Percentiles rank a stretch among this genome's conserved stretches.
These are phyloP conservation scores for Eutrema heterophyllum DNA, from an alignment of 345 rosid genomes.

Conservation along the genomic window DNA sequence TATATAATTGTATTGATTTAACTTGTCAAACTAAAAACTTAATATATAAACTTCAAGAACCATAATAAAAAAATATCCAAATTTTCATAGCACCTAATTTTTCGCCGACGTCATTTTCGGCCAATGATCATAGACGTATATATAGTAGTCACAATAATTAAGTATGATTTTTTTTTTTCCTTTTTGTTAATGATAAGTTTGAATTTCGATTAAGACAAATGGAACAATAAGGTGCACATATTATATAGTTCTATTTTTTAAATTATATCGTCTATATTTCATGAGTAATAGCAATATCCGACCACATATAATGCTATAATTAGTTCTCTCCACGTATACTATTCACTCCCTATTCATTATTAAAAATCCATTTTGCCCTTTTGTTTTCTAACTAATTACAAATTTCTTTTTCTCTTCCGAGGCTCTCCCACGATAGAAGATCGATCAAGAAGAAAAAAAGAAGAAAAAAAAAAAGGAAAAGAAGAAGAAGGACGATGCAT, in stretches of 20 bases:
- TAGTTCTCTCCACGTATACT: no score
- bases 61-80: no score
- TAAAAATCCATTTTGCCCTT: no score
- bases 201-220: slow-evolving; percentile 17
- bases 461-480: no score
- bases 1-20: neutral
- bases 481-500: no score
- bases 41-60: neutral
- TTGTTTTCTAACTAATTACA: no score
- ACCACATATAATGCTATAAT: no score
- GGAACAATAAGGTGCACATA: neutral
- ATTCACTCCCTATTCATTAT: no score
- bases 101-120: neutral
- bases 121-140: slow-evolving; percentile 6
- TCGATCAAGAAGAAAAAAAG: no score
- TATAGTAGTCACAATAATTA: neutral
- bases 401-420: no score
- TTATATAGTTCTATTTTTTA: neutral
- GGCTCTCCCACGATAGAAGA: no score
- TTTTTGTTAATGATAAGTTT: neutral
- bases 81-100: neutral
- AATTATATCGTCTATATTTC: neutral
- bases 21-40: neutral
- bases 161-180: neutral
- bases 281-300: no score